phyloP scores from a whole-genome alignment of 345 rosid species.

The Schrenkiella parvula region DNA sequence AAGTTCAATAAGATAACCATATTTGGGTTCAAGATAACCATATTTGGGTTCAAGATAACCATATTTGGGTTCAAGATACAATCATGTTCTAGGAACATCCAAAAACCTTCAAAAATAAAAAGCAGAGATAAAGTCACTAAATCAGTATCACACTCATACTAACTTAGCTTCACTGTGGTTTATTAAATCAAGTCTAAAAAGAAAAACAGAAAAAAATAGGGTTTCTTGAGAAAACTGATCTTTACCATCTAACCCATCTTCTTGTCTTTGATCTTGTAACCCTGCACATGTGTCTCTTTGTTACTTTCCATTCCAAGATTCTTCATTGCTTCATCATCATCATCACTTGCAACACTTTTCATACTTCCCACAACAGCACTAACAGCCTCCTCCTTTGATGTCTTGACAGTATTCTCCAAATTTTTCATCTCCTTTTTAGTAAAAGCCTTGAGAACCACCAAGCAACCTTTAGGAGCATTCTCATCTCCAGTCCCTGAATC shows the following conservation, averaged over 20 bases:
- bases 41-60: too few relatives aligned
- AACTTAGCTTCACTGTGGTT: neutral
- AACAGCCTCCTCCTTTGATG: neutral
- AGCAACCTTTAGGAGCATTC: neutral
- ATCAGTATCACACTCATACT: conserved; percentile 1
- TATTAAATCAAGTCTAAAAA: neutral
- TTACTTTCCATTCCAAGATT: neutral
- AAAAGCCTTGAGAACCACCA: too few relatives aligned
- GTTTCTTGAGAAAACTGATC: neutral
- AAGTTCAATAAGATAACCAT: too few relatives aligned
- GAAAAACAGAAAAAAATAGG: neutral
- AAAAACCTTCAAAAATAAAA: neutral
- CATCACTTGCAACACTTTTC: neutral
- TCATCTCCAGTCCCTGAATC: too few relatives aligned
- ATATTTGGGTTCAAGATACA: too few relatives aligned
- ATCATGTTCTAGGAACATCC: conserved; percentile 16
- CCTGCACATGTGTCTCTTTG: neutral
- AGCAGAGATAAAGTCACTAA: neutral
- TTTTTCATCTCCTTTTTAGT: neutral
- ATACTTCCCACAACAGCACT: neutral
- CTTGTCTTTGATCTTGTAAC: neutral
- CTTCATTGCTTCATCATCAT: neutral
- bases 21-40: too few relatives aligned
- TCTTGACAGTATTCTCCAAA: neutral
- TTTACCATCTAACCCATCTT: neutral